phyloP scores from a whole-genome alignment of 140 eudicot species.

The Senecio squalidus region DNA sequence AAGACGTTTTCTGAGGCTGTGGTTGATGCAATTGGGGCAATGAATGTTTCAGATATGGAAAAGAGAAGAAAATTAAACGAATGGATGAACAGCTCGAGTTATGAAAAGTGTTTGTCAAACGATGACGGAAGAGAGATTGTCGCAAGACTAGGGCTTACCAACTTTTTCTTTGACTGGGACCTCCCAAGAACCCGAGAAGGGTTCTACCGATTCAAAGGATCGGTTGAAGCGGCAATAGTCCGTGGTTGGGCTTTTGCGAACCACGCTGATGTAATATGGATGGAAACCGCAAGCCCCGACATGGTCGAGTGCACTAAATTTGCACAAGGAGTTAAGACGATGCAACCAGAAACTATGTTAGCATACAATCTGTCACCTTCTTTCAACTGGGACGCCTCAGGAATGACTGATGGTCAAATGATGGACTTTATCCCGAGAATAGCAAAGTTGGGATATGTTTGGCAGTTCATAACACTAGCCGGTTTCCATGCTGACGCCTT shows the following conservation, averaged over 20 bases:
- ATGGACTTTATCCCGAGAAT: conserved; percentile 20
- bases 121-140: conserved; percentile 69
- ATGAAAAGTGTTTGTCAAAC: conserved; percentile 71
- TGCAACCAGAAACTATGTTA: conserved; percentile 65
- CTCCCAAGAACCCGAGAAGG: conserved; percentile 89
- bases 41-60: conserved; percentile 52
- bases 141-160: conserved; percentile 49
- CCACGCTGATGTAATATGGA: conserved; percentile 73
- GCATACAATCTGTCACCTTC: conserved; percentile 94
- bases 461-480: conserved; percentile 95
- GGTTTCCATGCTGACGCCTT: conserved; percentile 87
- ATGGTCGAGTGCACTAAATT: conserved; percentile 77
- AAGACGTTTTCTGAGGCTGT: conserved; percentile 82
- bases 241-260: conserved; percentile 87
- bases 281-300: conserved; percentile 92
- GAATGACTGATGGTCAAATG: not conserved
- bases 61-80: conserved; percentile 60
- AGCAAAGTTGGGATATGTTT: conserved; percentile 74
- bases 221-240: conserved; percentile 66
- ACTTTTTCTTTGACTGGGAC: conserved; percentile 89
- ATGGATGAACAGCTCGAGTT: conserved; percentile 66
- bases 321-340: conserved; percentile 60
- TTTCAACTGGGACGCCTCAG: conserved; percentile 94
- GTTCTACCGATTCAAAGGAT: conserved; percentile 76
- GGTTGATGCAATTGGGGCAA: conserved; percentile 44